Evolutionary conservation across 78 protist species (phyloP), one percentile per base, ranked within the genome.

Genomic region (Mastigamoeba balamuthi): DNA sequence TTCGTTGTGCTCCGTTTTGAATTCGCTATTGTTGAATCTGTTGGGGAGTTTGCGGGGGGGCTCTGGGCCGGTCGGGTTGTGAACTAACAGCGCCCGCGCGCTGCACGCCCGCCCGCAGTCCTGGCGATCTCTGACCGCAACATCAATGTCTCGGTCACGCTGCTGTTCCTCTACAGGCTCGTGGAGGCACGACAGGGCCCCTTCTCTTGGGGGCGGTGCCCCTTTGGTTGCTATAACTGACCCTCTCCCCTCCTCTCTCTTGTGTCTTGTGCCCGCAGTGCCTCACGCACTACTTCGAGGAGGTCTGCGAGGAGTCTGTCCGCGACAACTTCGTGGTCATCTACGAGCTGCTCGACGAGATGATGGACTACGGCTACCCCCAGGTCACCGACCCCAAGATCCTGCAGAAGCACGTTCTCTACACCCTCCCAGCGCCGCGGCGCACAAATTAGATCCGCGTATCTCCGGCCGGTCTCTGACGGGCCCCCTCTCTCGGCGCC

Each of bases 311-410:
- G 72, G 99, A 97, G 74, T 74, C 89, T 53, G 92, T 97, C 63
- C 80, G 96, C 27, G 99, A 97, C 84, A 97, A 97, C 88, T 97
- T 97, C 70, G 99, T 96, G 0, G 72, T 97, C 52, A 92, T 92
- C 23, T 95, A 96, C 86, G 99, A 97, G 76, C 92, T 97, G 9
- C 80, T 97, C 63, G 99, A 97, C 65, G 99, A 97, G 80, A 95
- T 96, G 95, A 92, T 95, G 95, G 99, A 97, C 72, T 95, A 91
- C 69, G 99, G 99, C 23, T 91, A 89, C 67, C 97, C 97, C 29
- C 99, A 96, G 87, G 77, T 75, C 37, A 92, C 99, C 1, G 99
- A 95, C 40, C 78, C 90, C 43, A 90, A 86, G 80, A 81, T 90
- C 69, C 77, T 90, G 35, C 91, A 90, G 68, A 89, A 86, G 80